phyloP scores from a whole-genome alignment of 2,329 filamentous ascomycete genomes.

The Penicillium griseofulvum region DNA sequence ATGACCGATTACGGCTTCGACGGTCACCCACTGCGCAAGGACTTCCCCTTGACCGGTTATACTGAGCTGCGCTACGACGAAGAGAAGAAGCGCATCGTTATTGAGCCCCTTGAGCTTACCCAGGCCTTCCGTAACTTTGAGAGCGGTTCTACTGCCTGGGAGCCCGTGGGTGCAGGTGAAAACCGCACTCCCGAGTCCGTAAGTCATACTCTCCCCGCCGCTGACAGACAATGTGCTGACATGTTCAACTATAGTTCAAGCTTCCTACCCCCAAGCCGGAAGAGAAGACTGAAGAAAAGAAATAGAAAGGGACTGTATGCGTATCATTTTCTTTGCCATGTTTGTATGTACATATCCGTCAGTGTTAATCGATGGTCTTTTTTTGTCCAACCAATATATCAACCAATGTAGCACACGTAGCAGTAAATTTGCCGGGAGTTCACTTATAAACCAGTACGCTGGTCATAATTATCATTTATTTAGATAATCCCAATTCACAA shows the following conservation, averaged over 20 bases:
- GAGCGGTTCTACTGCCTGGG: conserved; percentile 72
- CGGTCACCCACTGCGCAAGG: conserved; percentile 93
- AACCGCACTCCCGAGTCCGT: conserved; percentile 74
- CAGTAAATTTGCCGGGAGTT: neutral
- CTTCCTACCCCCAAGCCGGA: conserved; percentile 94
- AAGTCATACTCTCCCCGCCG: conserved; percentile 33
- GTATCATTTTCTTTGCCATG: conserved; percentile 36
- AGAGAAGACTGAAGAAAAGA: conserved; percentile 87
- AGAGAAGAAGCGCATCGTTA: conserved; percentile 99
- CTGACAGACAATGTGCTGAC: conserved; percentile 7
- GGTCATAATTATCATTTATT: too few relatives aligned
- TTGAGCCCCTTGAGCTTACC: conserved; percentile 94
- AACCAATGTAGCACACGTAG: neutral
- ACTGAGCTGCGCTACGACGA: conserved; percentile 98
- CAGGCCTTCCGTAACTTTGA: conserved; percentile 99
- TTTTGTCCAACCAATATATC: neutral
- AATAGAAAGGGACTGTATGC: conserved; percentile 57
- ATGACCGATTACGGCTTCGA: conserved; percentile 99
- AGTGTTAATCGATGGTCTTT: conserved; percentile 25
- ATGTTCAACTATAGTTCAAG: conserved; percentile 65
- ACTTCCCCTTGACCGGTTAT: conserved; percentile 96
- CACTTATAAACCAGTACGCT: neutral
- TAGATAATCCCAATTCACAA: neutral
- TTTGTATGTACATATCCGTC: conserved; percentile 40
- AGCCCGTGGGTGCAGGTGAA: conserved; percentile 68